Evolutionary conservation across 306 rosid genomes (phyloP), one percentile per base, ranked within the genome.

Genomic region (Luffa aegyptiaca): DNA sequence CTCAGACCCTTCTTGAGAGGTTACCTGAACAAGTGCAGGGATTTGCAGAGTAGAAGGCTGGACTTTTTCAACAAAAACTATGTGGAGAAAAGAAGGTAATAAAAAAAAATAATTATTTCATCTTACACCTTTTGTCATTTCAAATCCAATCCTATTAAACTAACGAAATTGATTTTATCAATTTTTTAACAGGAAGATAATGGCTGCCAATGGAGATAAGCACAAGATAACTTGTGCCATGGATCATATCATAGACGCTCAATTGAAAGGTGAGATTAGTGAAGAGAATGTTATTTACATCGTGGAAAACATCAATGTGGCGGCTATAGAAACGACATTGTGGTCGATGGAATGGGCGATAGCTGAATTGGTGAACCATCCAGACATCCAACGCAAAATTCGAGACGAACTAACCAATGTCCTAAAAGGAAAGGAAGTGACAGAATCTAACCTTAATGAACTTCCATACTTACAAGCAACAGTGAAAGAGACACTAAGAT

Each of bases 291-390:
- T 93, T 56, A 73, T 89, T 0, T 93, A 93, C 89, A 90, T 93
- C 0, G 96, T 93, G n/a, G 98, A 93, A 73, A 93, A 93, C 84
- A 93, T 93, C 21, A 88, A 86, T 21, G 87, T 84, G 59, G 97
- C 96, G 56, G 97, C 96, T 70, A 91, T 93, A 80, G 94, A 93
- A 70, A 93, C 96, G 59, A 91, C 97, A 18, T 78, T 93, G 37
- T 90, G 97, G 96, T 93, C 96, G 5, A 93, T 93, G 93, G 97
- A 93, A 36, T 91, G 97, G 97, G 94, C 91, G 18, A 93, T 91
- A 81, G 97, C 96, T 10, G 96, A 93, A 86, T 51, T 93, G 66
- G 97, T 93, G 3, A 93, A 90, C 51, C 81, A 91, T 79, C 96
- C 96, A 75, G 64, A 14, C 0, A 89, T 91, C 1, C 97, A 93